Percentiles rank a stretch among this genome's conserved stretches.
Conservation (phyloP, 331 rosid genomes). For the Ulmus americana region DNA sequence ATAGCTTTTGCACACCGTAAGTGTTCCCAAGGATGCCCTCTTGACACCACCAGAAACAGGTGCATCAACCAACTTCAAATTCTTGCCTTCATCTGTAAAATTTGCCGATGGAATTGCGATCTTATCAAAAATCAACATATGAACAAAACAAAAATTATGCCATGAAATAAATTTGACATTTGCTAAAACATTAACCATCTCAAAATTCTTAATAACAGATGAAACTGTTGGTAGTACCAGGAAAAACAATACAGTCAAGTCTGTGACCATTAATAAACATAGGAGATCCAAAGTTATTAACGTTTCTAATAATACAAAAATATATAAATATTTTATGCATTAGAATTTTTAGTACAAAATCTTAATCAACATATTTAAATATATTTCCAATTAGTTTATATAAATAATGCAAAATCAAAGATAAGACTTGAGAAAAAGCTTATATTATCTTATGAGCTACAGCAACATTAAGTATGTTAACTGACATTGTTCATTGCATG, state of each 20-base stretch:
- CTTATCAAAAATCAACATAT: slow-evolving; percentile 26
- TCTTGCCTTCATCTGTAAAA: slow-evolving; percentile 64
- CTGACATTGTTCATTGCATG: background rate
- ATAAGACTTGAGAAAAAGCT: too few species aligned
- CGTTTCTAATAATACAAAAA: too few species aligned
- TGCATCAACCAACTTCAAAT: slow-evolving; percentile 90
- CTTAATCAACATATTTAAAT: too few species aligned
- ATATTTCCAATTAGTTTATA: too few species aligned
- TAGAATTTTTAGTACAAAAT: too few species aligned
- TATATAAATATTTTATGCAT: too few species aligned
- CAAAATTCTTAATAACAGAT: background rate
- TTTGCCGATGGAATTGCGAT: slow-evolving; percentile 29
- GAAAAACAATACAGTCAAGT: too few species aligned
- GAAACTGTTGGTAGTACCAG: too few species aligned
- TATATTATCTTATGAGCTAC: background rate
- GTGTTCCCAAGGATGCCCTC: slow-evolving; percentile 77
- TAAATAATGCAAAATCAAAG: too few species aligned
- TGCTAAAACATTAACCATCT: background rate
- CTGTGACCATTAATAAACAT: too few species aligned
- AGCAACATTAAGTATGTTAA: background rate
- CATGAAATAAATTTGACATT: background rate
- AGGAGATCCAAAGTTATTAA: too few species aligned
- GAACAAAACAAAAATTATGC: background rate
- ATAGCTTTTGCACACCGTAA: slow-evolving; percentile 57
- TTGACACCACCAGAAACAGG: slow-evolving; percentile 94